Conservation (phyloP, 2,329 filamentous ascomycete genomes). For the Aspergillus tubingensis region DNA sequence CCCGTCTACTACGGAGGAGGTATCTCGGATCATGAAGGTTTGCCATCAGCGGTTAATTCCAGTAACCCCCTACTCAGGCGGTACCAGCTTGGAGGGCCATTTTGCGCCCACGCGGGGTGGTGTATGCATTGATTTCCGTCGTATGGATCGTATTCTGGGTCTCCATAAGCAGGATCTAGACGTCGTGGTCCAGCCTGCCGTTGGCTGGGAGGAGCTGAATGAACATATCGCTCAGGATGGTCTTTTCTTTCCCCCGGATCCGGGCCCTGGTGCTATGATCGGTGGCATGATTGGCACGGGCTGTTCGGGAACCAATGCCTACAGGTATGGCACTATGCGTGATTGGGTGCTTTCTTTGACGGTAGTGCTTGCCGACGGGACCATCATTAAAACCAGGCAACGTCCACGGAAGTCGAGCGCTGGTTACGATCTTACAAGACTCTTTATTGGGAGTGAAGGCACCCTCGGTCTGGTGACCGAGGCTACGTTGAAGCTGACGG, state of each 20-base stretch:
- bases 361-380: conserved; percentile 86
- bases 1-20: conserved; percentile 76
- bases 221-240: conserved; percentile 71
- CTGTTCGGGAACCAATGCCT: conserved; percentile 77
- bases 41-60: conserved; percentile 80
- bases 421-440: conserved; percentile 85
- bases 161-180: conserved; percentile 78
- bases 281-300: conserved; percentile 65
- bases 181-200: conserved; percentile 74
- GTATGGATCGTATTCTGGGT: conserved; percentile 78
- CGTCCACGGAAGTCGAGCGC: conserved; percentile 86
- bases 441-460: conserved; percentile 89
- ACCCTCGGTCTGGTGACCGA: conserved; percentile 90
- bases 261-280: conserved; percentile 88
- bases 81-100: conserved; percentile 87
- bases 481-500: conserved; percentile 82
- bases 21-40: conserved; percentile 83
- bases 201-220: conserved; percentile 86
- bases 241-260: conserved; percentile 90
- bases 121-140: conserved; percentile 80
- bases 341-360: conserved; percentile 89
- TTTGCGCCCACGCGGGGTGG: conserved; percentile 81
- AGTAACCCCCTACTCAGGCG: conserved; percentile 83
- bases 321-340: conserved; percentile 91
- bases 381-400: conserved; percentile 84